Evolutionary conservation across 1,139 yeast genomes (phyloP).

Genomic region (Entelexis sorbosivorans): DNA sequence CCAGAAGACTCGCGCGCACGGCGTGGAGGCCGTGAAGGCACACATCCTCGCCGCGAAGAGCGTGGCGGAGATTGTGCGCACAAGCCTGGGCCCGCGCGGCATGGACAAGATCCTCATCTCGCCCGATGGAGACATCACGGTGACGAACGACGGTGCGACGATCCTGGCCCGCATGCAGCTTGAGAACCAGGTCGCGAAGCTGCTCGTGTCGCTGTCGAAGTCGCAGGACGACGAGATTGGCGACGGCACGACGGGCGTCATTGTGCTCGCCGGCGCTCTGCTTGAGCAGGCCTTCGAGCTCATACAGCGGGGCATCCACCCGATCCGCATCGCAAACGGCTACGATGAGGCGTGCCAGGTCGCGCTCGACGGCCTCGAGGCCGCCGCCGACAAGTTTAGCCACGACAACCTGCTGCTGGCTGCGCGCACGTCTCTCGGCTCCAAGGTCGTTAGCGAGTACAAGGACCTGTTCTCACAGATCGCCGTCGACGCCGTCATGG

Average conservation of each 20-base stretch:
- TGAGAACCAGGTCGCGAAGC: slow-evolving; percentile 90
- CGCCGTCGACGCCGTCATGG: slow-evolving; percentile 92
- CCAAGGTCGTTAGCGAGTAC: slow-evolving; percentile 87
- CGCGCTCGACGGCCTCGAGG: slow-evolving; percentile 68
- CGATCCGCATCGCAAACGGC: slow-evolving; percentile 93
- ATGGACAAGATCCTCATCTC: slow-evolving; percentile 84
- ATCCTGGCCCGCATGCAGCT: slow-evolving; percentile 92
- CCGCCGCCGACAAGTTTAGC: slow-evolving; percentile 53
- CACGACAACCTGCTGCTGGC: slow-evolving; percentile 58
- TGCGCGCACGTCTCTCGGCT: slow-evolving; percentile 88
- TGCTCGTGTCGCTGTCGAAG: slow-evolving; percentile 83
- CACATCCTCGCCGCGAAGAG: slow-evolving; percentile 95
- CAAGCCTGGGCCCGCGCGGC: slow-evolving; percentile 97
- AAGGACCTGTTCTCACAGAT: slow-evolving; percentile 90
- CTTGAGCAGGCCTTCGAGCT: slow-evolving; percentile 89
- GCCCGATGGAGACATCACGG: slow-evolving; percentile 95
- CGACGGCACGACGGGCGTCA: slow-evolving; percentile 99
- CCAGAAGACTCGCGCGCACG: slow-evolving; percentile 75
- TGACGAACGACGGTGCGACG: slow-evolving; percentile 98
- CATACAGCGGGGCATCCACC: slow-evolving; percentile 94
- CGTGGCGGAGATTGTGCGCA: slow-evolving; percentile 82
- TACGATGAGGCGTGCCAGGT: slow-evolving; percentile 93
- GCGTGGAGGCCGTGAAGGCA: slow-evolving; percentile 83
- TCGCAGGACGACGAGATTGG: slow-evolving; percentile 99
- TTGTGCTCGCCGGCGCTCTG: slow-evolving; percentile 87